Base-by-base conservation (phyloP, 2,329 filamentous ascomycete genomes). In the Exophiala sideris region DNA sequence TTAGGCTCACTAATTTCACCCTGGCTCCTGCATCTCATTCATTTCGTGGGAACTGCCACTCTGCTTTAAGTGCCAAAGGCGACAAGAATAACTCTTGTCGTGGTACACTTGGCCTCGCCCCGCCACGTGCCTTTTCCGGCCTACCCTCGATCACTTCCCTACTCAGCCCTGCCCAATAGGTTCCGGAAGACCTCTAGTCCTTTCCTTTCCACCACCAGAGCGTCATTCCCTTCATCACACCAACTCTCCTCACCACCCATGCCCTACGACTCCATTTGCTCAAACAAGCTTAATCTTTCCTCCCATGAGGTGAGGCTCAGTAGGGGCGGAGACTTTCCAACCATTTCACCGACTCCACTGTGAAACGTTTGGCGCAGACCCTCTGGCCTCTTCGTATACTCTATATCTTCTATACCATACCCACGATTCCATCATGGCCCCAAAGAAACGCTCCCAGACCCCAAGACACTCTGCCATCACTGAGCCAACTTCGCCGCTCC, bases 311-410 rank as follows among this genome's bases (percentile, higher is more conserved):
- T 60, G 62, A 62, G 62, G 60, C 62, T 64, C 62, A 60, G 58
- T 60, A 64, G 56, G 62, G 62, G 62, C 62, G 54, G 60, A 61
- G 62, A 59, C 61, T 58, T 29, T 59, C 59, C 59, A 58, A 59
- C 52, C 58, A 58, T 59, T 60, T 39, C 45, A 44, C 24, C 50
- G 57, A 50, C 57, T 58, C 60, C 54, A 58, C 60, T 40, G 48
- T 57, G 58, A 64, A 59, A 62, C 62, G 50, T 57, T 58, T 52
- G 57, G 47, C 57, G 48, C 45, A 48, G 35, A 52, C 52, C 56
- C 47, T 50, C 58, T 60, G 53, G 59, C 58, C 52, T 53, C 50
- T 56, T 60, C 59, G 54, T 60, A 58, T 60, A 58, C 50, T 49
- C 48, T 60, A 58, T 59, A 58, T 52, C 52, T 57, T 53, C 52